These are phyloP conservation scores for Byssothecium circinans DNA, from an alignment of 2,329 filamentous ascomycete species.

Conservation along the genomic window DNA sequence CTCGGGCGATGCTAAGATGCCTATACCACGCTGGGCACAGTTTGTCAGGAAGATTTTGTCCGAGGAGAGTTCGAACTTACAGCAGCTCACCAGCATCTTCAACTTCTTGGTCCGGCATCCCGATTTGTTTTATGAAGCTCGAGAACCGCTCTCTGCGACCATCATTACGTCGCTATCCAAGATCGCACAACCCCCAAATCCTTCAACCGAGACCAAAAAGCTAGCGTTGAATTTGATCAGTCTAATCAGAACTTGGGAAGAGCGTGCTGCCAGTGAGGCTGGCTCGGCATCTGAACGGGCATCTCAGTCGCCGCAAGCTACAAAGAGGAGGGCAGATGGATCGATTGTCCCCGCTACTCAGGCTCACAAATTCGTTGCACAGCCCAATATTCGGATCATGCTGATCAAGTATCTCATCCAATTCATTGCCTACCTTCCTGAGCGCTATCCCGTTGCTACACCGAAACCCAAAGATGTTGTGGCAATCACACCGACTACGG, in stretches of 20 bases:
- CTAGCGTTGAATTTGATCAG: slow-evolving; percentile 88
- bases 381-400: slow-evolving; percentile 66
- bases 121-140: slow-evolving; percentile 89
- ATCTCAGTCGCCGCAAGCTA: slow-evolving; percentile 68
- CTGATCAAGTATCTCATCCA: slow-evolving; percentile 95
- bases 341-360: slow-evolving; percentile 51
- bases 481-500: slow-evolving; percentile 38
- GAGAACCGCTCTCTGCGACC: slow-evolving; percentile 85
- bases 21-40: slow-evolving; percentile 75
- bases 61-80: slow-evolving; percentile 91
- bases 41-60: slow-evolving; percentile 87
- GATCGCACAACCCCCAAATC: slow-evolving; percentile 78
- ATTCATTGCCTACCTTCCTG: slow-evolving; percentile 87
- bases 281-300: slow-evolving; percentile 43
- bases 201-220: slow-evolving; percentile 89
- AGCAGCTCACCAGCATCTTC: slow-evolving; percentile 96
- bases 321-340: slow-evolving; percentile 77
- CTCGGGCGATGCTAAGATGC: slow-evolving; percentile 67
- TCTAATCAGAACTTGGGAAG: slow-evolving; percentile 91
- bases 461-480: slow-evolving; percentile 45
- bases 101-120: slow-evolving; percentile 93
- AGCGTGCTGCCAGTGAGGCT: slow-evolving; percentile 69
- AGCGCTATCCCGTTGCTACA: slow-evolving; percentile 71
- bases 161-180: slow-evolving; percentile 90
- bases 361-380: slow-evolving; percentile 44